Percentiles rank a stretch among this genome's conserved stretches.
Conservation (phyloP, 371 early-diverging fungal genomes). For the Lichtheimia ramosa region DNA sequence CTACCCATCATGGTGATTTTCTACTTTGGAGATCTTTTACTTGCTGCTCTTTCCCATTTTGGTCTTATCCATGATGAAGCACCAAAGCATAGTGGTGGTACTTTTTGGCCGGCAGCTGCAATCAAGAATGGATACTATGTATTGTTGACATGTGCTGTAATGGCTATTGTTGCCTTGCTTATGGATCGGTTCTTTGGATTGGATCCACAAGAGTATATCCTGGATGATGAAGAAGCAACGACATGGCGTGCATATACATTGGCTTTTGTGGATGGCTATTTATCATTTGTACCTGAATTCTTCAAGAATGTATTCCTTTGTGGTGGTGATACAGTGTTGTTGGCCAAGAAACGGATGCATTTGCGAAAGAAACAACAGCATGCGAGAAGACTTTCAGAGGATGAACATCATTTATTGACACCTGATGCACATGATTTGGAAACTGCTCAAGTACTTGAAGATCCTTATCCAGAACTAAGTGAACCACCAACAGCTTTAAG, state of each 20-base stretch:
- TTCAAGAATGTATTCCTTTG: constrained; percentile 38
- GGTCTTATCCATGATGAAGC: constrained; percentile 37
- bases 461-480: background rate
- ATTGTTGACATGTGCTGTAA: constrained; percentile 35
- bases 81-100: constrained; percentile 22
- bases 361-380: constrained; percentile 4
- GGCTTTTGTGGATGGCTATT: constrained; percentile 40
- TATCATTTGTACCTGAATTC: constrained; percentile 46
- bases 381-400: background rate
- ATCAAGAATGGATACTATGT: constrained; percentile 48
- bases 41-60: constrained; percentile 23
- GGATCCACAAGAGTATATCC: constrained; percentile 13
- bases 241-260: constrained; percentile 15
- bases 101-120: constrained; percentile 39
- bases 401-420: constrained; percentile 4
- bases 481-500: background rate
- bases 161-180: constrained; percentile 34
- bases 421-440: background rate
- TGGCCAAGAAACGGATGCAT: constrained; percentile 43
- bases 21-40: constrained; percentile 44
- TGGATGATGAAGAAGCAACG: constrained; percentile 5
- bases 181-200: constrained; percentile 43
- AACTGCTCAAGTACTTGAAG: background rate
- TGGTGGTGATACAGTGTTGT: constrained; percentile 34
- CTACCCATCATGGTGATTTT: constrained; percentile 53